Evolutionary conservation across 768 basidiomycete genomes (phyloP).

Genomic region (Psilocybe azurescens): DNA sequence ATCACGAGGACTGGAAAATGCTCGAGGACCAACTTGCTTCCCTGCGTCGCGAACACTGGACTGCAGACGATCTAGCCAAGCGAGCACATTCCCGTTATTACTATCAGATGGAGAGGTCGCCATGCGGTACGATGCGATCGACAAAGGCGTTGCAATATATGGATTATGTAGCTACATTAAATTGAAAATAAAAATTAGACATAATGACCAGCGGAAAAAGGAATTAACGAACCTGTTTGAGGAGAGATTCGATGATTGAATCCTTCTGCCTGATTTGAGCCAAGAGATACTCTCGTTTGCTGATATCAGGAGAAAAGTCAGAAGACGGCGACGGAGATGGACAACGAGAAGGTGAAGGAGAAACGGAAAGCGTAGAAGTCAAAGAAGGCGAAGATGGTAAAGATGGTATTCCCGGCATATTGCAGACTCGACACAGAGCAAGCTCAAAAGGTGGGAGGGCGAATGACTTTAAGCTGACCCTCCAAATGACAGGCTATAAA

Average conservation of each 20-base stretch:
- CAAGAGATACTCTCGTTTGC: conserved; percentile 86
- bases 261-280: conserved; percentile 90
- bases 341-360: conserved; percentile 27
- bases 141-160: conserved; percentile 77
- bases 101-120: conserved; percentile 79
- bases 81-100: conserved; percentile 69
- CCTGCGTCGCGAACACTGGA: conserved; percentile 58
- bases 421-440: background rate
- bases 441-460: conserved; percentile 1
- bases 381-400: conserved; percentile 19
- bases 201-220: background rate
- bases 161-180: conserved; percentile 74
- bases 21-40: conserved; percentile 43
- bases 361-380: conserved; percentile 23
- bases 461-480: conserved; percentile 5
- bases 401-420: conserved; percentile 6
- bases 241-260: conserved; percentile 80
- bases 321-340: conserved; percentile 44
- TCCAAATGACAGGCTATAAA: conserved; percentile 18
- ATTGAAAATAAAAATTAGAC: conserved; percentile 5
- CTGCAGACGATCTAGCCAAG: conserved; percentile 77
- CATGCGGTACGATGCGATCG: conserved; percentile 79
- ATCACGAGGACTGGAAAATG: conserved; percentile 51
- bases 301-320: conserved; percentile 42
- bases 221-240: conserved; percentile 68